Evolutionary conservation across 306 rosid species (phyloP).

Genomic region (Vicia sativa): DNA sequence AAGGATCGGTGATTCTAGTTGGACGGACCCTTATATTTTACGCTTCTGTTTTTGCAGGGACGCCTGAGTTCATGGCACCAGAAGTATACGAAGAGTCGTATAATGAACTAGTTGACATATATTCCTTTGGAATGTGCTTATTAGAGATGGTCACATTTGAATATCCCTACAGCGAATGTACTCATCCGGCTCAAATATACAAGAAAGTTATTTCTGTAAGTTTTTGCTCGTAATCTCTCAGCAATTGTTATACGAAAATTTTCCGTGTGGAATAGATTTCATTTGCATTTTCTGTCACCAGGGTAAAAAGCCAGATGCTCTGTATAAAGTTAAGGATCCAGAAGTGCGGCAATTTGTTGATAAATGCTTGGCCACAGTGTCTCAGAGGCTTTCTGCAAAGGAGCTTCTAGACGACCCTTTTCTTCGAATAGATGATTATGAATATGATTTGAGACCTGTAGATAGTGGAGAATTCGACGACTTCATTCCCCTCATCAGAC

Average conservation of each 20-base stretch:
- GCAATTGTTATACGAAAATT: neutral
- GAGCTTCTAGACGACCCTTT: conserved; percentile 88
- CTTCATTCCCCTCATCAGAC: conserved; percentile 50
- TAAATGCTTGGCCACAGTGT: conserved; percentile 88
- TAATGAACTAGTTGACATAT: conserved; percentile 91
- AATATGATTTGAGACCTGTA: conserved; percentile 52
- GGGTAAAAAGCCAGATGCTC: conserved; percentile 91
- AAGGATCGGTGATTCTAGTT: conserved; percentile 12
- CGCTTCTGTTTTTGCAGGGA: conserved; percentile 55
- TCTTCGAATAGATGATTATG: conserved; percentile 66
- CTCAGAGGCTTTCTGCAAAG: conserved; percentile 79
- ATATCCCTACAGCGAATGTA: conserved; percentile 95
- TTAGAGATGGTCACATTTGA: conserved; percentile 96
- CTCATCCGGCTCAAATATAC: conserved; percentile 94
- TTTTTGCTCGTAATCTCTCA: conserved; percentile 35
- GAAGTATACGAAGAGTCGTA: conserved; percentile 96
- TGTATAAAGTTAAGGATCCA: conserved; percentile 87
- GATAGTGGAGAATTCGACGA: conserved; percentile 52
- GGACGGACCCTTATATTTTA: conserved; percentile 28
- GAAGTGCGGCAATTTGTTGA: conserved; percentile 84
- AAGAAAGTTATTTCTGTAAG: conserved; percentile 96
- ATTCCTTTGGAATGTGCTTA: conserved; percentile 98
- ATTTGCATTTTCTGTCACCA: conserved; percentile 46
- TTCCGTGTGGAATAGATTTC: conserved; percentile 38
- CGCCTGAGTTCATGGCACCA: conserved; percentile 99